Conservation (phyloP, 2,329 filamentous ascomycete genomes). For the Ophiostoma sp. region DNA sequence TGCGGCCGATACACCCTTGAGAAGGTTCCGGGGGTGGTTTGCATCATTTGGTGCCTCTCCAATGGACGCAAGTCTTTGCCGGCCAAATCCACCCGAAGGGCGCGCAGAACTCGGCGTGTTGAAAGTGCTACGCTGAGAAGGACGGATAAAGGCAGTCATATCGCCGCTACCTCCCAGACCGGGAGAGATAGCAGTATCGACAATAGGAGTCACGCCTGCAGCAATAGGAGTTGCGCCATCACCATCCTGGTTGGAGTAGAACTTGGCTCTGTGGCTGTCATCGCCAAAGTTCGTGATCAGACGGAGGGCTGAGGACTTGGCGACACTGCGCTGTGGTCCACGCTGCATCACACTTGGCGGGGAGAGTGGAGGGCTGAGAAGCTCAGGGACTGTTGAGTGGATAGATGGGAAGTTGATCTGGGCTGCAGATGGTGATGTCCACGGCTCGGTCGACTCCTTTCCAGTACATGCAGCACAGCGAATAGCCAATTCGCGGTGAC, state of each 20-base stretch:
- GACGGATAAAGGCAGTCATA: slow-evolving; percentile 62
- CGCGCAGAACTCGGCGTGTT: slow-evolving; percentile 64
- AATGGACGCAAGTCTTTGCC: slow-evolving; percentile 69
- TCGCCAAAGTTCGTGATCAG: slow-evolving; percentile 81
- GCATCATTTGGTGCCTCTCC: slow-evolving; percentile 54
- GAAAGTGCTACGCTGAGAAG: slow-evolving; percentile 60
- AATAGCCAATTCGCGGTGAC: slow-evolving; percentile 84
- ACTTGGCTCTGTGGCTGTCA: slow-evolving; percentile 53
- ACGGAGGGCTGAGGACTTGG: slow-evolving; percentile 79
- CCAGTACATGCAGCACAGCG: slow-evolving; percentile 90
- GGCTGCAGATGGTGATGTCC: slow-evolving; percentile 75
- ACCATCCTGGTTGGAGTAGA: slow-evolving; percentile 52
- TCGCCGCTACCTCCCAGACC: slow-evolving; percentile 59
- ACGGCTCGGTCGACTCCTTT: slow-evolving; percentile 75
- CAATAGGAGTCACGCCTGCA: slow-evolving; percentile 81
- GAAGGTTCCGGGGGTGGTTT: slow-evolving; percentile 30
- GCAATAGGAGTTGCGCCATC: slow-evolving; percentile 67
- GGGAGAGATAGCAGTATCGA: slow-evolving; percentile 70
- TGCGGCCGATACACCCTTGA: slow-evolving; percentile 26
- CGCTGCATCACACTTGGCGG: slow-evolving; percentile 56
- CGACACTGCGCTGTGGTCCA: slow-evolving; percentile 57
- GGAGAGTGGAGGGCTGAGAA: slow-evolving; percentile 67
- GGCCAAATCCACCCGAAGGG: slow-evolving; percentile 53
- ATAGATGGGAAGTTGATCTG: slow-evolving; percentile 49
- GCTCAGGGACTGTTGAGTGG: slow-evolving; percentile 51